Evolutionary conservation across 2,329 filamentous ascomycete species (phyloP), one percentile per base, ranked within the genome.

Genomic region (Alternaria consortialis): DNA sequence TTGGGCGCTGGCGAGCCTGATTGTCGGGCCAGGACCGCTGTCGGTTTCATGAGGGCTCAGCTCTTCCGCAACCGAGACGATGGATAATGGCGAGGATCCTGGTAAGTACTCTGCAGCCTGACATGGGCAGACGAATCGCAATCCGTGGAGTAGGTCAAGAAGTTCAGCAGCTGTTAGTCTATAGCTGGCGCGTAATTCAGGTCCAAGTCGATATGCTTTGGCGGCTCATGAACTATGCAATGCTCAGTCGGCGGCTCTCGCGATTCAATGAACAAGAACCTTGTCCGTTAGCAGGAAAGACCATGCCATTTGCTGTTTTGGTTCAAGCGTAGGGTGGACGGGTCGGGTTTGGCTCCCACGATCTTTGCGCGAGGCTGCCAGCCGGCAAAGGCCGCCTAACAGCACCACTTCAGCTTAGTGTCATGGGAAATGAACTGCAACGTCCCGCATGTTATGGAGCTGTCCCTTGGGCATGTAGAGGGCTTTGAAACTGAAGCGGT

Each of bases 241-340:
- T 50, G 58, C 32, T 39, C 52, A 9, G 44, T 56, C 23, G 44
- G 43, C 54, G 60, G 60, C 53, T 57, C 53, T 60, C 48, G 59
- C 60, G 58, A 61, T 53, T 59, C 60, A 58, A 43, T 51, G 44
- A 61, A 50, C 54, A 42, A 58, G 53, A 55, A 51, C 37, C 53
- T 27, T 40, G 47, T 51, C 23, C 13, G 47, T 43, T 62, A 52
- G 61, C 29, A 48, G 7, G 8, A 32, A 23, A 40, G 12, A 27
- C 60, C 56, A 59, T 66, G 54, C 62, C 70, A 71, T 71, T 71
- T 68, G 53, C 70, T 63, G 42, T 48, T 72, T 68, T 56, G 29
- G 69, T 54, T 54, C 64, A 71, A 69, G 70, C 64, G 66, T 46
- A 36, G 46, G 48, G 42, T 25, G 46, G 27, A 39, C 57, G 42